A percentile compares a stretch with the other conserved stretches of the same genome.
Conservation (phyloP, 805 yeast species). For the Babjeviella inositovora region DNA sequence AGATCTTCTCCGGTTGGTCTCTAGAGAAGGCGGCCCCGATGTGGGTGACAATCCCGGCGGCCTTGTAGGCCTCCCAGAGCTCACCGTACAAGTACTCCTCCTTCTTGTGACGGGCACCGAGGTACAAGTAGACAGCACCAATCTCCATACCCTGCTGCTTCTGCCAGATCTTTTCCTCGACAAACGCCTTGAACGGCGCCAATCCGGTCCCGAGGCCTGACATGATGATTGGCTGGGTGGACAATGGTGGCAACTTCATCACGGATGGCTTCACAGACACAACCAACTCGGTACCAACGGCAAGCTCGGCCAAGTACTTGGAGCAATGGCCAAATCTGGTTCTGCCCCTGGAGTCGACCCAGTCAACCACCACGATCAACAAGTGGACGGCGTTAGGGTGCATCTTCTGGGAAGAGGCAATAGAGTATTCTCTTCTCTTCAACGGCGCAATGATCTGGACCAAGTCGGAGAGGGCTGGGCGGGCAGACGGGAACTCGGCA, state of each 20-base stretch:
- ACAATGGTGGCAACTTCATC: conserved; percentile 83
- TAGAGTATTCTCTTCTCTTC: conserved; percentile 94
- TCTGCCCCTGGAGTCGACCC: conserved; percentile 80
- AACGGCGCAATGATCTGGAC: conserved; percentile 66
- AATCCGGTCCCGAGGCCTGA: conserved; percentile 96
- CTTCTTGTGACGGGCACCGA: conserved; percentile 91
- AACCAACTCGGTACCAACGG: conserved; percentile 71
- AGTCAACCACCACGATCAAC: conserved; percentile 89
- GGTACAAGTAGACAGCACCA: conserved; percentile 74
- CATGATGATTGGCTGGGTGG: conserved; percentile 88
- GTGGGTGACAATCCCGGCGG: conserved; percentile 83
- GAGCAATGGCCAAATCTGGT: conserved; percentile 90
- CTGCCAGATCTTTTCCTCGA: conserved; percentile 93
- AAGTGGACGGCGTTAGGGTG: conserved; percentile 87
- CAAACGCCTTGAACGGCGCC: conserved; percentile 95
- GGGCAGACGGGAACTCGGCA: conserved; percentile 65
- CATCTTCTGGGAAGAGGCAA: conserved; percentile 87
- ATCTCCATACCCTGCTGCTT: conserved; percentile 74
- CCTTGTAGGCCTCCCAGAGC: conserved; percentile 91
- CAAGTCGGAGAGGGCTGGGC: conserved; percentile 58
- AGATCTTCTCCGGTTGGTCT: conserved; percentile 89
- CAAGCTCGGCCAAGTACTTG: conserved; percentile 67
- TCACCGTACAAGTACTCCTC: conserved; percentile 96
- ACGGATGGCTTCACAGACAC: conserved; percentile 95
- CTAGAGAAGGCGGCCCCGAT: conserved; percentile 97